phyloP scores from a whole-genome alignment of 2,329 filamentous ascomycete genomes.

The Cercospora sp. region DNA sequence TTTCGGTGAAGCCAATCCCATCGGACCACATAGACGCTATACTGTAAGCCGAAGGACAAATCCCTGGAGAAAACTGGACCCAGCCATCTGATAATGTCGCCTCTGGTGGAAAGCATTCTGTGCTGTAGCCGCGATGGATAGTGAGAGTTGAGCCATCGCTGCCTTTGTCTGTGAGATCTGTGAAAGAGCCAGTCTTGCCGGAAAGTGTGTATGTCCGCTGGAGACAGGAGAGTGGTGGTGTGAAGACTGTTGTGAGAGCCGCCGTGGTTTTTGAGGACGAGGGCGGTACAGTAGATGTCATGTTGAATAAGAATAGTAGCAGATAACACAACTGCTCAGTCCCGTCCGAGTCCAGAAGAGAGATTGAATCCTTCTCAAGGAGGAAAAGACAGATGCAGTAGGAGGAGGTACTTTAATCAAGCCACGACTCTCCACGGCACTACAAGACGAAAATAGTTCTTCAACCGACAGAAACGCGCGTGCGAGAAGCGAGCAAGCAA shows the following conservation, averaged over 20 bases:
- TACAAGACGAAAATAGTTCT: background rate
- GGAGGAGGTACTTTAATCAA: background rate
- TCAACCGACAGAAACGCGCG: background rate
- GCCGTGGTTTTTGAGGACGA: background rate
- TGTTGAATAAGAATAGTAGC: background rate
- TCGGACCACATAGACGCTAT: slow-evolving; percentile 17
- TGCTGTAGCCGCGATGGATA: slow-evolving; percentile 14
- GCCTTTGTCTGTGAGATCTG: slow-evolving; percentile 7
- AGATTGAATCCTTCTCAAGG: background rate
- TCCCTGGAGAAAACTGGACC: slow-evolving; percentile 17
- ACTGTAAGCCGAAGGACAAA: slow-evolving; percentile 16
- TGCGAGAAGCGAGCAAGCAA: background rate
- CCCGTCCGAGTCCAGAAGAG: background rate
- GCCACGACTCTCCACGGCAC: background rate
- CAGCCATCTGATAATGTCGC: slow-evolving; percentile 21
- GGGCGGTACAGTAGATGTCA: background rate
- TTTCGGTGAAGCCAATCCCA: slow-evolving; percentile 1
- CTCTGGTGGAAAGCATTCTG: slow-evolving; percentile 20
- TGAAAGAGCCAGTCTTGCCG: background rate
- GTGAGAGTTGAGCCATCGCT: slow-evolving; percentile 14
- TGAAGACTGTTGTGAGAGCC: slow-evolving; percentile 12
- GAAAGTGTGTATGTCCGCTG: slow-evolving; percentile 10
- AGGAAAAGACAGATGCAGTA: background rate
- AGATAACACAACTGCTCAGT: background rate
- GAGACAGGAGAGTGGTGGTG: slow-evolving; percentile 12